Percentiles rank a stretch among this genome's conserved stretches.
Evolutionary conservation across 306 rosid genomes (phyloP).

Genomic region (Quercus rubra): DNA sequence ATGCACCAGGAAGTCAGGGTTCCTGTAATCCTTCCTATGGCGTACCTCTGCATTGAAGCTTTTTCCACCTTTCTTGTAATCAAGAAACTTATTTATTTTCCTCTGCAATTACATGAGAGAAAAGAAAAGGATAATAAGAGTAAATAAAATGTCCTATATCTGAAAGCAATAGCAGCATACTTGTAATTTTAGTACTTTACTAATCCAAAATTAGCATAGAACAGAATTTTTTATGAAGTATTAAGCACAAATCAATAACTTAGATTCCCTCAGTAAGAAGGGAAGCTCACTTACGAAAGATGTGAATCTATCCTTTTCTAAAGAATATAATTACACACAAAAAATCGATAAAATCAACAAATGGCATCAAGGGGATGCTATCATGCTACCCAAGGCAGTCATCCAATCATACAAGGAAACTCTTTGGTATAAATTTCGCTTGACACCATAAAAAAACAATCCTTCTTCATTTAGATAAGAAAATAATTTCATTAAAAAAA

Average conservation of each 20-base stretch:
- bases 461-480: too few relatives aligned
- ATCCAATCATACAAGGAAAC: too few relatives aligned
- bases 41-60: slow-evolving; percentile 97
- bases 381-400: too few relatives aligned
- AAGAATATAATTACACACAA: too few relatives aligned
- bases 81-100: slow-evolving; percentile 81
- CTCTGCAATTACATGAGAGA: slow-evolving; percentile 47
- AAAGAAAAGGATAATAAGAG: slow-evolving; percentile 13
- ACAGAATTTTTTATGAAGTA: neutral
- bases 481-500: too few relatives aligned
- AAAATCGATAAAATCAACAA: too few relatives aligned
- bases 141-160: neutral
- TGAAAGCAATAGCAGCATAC: neutral
- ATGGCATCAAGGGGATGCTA: too few relatives aligned
- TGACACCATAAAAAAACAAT: too few relatives aligned
- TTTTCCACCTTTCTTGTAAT: slow-evolving; percentile 80
- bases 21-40: slow-evolving; percentile 86
- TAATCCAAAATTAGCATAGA: neutral
- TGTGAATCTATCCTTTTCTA: too few relatives aligned
- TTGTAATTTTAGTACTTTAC: neutral
- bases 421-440: too few relatives aligned
- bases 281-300: too few relatives aligned
- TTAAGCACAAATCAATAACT: neutral
- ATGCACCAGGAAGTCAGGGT: slow-evolving; percentile 89
- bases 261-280: neutral